phyloP scores from a whole-genome alignment of 2,329 filamentous ascomycete genomes.

The Neofusicoccum sp. region DNA sequence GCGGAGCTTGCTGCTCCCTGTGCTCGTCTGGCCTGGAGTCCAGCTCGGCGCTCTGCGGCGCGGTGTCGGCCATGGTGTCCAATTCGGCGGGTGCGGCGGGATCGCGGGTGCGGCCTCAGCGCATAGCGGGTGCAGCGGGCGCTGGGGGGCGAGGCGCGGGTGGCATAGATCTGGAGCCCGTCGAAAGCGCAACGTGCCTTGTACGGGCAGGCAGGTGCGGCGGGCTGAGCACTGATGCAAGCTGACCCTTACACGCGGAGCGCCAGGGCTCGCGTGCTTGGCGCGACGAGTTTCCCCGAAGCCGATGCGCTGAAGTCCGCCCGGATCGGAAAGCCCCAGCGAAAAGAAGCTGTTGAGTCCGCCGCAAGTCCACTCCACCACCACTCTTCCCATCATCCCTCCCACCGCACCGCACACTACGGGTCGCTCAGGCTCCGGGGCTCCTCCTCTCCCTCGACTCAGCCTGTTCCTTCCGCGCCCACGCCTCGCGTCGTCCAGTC shows the following conservation, averaged over 20 bases:
- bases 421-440: slow-evolving; percentile 8
- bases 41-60: not conserved
- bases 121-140: slow-evolving; percentile 1
- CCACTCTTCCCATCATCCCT: slow-evolving; percentile 5
- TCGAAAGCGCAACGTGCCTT: slow-evolving; percentile 4
- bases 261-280: too few relatives aligned
- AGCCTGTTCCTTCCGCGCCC: slow-evolving; percentile 20
- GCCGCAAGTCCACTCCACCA: slow-evolving; percentile 2
- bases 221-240: slow-evolving; percentile 1
- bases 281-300: too few relatives aligned
- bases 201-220: not conserved
- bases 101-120: not conserved
- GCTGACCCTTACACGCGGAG: too few relatives aligned
- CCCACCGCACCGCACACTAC: not conserved
- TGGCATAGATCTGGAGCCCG: not conserved
- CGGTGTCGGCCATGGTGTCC: slow-evolving; percentile 36
- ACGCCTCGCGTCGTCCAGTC: slow-evolving; percentile 25
- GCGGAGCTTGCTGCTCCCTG: slow-evolving; percentile 3
- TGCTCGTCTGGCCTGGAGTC: slow-evolving; percentile 12
- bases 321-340: slow-evolving; percentile 13
- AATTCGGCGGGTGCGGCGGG: slow-evolving; percentile 19
- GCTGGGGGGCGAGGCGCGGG: not conserved
- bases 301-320: not conserved
- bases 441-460: slow-evolving; percentile 12
- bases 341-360: slow-evolving; percentile 18